These are phyloP conservation scores for Dinochytrium kinnereticum DNA, from an alignment of 371 early-diverging fungal species.

Conservation along the genomic window DNA sequence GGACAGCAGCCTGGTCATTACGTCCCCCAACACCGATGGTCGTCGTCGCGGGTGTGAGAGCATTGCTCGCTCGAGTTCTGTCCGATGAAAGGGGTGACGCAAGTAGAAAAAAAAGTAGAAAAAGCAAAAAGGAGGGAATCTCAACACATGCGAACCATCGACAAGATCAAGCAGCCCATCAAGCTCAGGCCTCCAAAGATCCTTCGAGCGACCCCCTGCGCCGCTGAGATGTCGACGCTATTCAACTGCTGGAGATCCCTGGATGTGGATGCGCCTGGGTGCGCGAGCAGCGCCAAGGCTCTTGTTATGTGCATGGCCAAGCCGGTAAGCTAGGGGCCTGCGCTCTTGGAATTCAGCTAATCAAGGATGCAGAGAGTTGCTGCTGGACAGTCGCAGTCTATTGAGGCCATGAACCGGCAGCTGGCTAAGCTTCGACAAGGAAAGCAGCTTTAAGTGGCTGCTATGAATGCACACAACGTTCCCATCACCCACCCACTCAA, in stretches of 20 bases:
- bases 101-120: slow-evolving; percentile 4
- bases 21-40: too few relatives aligned
- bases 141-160: slow-evolving; percentile 27
- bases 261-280: slow-evolving; percentile 55
- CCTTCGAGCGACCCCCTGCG: slow-evolving; percentile 53
- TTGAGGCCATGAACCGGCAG: slow-evolving; percentile 42
- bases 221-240: slow-evolving; percentile 57
- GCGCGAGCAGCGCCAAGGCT: slow-evolving; percentile 50
- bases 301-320: slow-evolving; percentile 57
- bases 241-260: slow-evolving; percentile 66
- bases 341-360: too few relatives aligned
- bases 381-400: slow-evolving; percentile 16
- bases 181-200: slow-evolving; percentile 47
- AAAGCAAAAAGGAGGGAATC: background rate
- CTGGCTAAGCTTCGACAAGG: slow-evolving; percentile 34
- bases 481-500: too few relatives aligned
- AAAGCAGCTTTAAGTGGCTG: slow-evolving; percentile 40
- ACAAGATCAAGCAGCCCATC: slow-evolving; percentile 45
- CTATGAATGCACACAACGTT: too few relatives aligned
- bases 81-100: too few relatives aligned
- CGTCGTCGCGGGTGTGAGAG: too few relatives aligned
- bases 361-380: background rate
- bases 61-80: too few relatives aligned
- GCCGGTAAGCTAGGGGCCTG: slow-evolving; percentile 11
- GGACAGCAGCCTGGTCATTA: background rate